Base-by-base conservation (phyloP, 2,329 filamentous ascomycete genomes). In the Calycina herbarum region DNA sequence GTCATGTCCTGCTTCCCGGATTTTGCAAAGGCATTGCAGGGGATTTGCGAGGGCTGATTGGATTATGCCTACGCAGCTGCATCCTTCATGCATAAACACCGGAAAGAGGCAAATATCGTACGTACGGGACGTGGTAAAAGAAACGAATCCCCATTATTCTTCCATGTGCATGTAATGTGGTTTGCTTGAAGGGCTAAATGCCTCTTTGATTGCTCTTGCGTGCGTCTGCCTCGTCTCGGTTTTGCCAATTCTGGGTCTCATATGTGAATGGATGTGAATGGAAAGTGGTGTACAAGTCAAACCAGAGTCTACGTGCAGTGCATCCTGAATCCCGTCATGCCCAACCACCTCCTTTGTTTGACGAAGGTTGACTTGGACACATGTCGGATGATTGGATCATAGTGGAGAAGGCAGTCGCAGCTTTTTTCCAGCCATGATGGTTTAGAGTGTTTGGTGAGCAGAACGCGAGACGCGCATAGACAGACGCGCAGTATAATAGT, bases 331-430 rank as follows among this genome's bases (percentile, higher is more conserved):
- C 42, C 42, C 42, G 42, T 51, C 45, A 24, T 27, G n/a, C 48
- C 48, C 48, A 54, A 54, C 48, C 48, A 54, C 48, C 48, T 54
- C n/a, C 48, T 54, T 54, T 54, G 48, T 54, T 54, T 54, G 48
- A 13, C 20, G 20, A 54, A 29, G 27, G 45, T 51, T 10, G 45
- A 24, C 6, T 20, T 11, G 20, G 45, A 45, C 7, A 3, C 8
- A 51, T 20, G 45, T 20, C 8, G 17, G 45, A 51, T 24, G n/a
- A 54, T 54, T 54, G 48, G 48, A 7, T 24, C 3, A 24, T n/a
- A 4, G n/a, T 54, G 10, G 20, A 24, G 48, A 51, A 51, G 1
- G n/a, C 6, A 24, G n/a, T 20, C 45, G 45, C 45, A 51, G 45
- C 35, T 40, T 27, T 51, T 27, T 20, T 54, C 27, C 48, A 54